Base-by-base conservation (phyloP, 495 filamentous ascomycete species). In the Venustampulla echinocandica region DNA sequence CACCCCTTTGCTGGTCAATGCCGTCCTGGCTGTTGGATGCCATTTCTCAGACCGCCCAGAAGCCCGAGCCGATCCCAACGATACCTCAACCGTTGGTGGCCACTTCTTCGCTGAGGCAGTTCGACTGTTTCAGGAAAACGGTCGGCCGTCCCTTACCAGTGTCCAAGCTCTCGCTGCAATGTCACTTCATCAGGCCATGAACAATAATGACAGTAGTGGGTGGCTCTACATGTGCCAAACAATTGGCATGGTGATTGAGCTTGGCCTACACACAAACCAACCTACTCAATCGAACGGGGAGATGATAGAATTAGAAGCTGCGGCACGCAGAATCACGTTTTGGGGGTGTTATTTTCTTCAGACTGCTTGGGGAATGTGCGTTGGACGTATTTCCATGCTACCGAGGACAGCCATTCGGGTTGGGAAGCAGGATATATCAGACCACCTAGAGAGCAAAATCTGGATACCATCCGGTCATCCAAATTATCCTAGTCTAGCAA, bases 81-180 rank as follows among this genome's bases (percentile, higher is more conserved):
- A 56, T 27, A 44, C 49, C 2, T n/a, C 4, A 3, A 81, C 83
- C 1, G 74, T 77, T 2, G 85, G 86, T 1, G 77, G 82, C 39
- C 71, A 80, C 52, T 90, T 90, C 61, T 85, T 86, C 52, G 71
- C 70, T 22, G 79, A 82, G 55, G 77, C 77, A n/a, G 71, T 77
- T 47, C 63, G 67, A 14, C 64, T 89, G 4, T 68, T 85, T 2
- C 60, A 77, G 33, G 66, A 76, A 30, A 72, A 79, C 19, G 63
- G 84, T 45, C 72, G 77, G 24, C 70, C 74, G 53, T 77, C 69
- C 0, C 64, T 90, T n/a, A 90, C 85, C 10, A 87, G 80, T 10
- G 79, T 87, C 23, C 85, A 90, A 61, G 82, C 85, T 0, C 60
- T 90, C 21, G 77, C 77, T 2, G 69, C 90, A 44, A 84, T 92